Evolutionary conservation across 768 basidiomycete species (phyloP).

Genomic region (Naganishia kalamii): DNA sequence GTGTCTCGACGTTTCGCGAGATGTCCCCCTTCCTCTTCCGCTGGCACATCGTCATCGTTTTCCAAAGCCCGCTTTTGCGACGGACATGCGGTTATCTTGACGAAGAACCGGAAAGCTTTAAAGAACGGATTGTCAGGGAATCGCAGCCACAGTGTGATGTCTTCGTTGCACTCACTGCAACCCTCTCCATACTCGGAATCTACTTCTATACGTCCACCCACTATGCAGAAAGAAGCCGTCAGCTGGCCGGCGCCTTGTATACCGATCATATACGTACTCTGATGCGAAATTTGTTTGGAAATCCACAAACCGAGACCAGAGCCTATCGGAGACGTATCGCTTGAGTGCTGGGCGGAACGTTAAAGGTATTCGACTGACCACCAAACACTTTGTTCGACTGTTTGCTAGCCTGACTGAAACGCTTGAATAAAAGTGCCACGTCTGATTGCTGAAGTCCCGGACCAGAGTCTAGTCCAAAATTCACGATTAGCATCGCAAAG

Average conservation of each 20-base stretch:
- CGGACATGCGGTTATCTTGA: conserved; percentile 28
- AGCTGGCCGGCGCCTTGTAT: neutral
- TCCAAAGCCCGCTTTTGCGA: conserved; percentile 8
- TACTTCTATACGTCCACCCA: conserved; percentile 48
- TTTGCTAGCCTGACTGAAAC: conserved; percentile 47
- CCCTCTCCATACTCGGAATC: conserved; percentile 46
- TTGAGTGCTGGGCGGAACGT: conserved; percentile 20
- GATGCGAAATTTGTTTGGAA: conserved; percentile 41
- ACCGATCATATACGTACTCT: neutral
- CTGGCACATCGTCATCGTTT: neutral
- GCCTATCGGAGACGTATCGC: conserved; percentile 34
- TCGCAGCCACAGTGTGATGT: neutral
- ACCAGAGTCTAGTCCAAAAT: conserved; percentile 39
- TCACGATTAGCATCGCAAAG: neutral
- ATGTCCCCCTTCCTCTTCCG: neutral
- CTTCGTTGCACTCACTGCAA: conserved; percentile 20
- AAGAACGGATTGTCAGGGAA: neutral
- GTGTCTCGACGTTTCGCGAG: conserved; percentile 6
- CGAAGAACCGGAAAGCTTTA: conserved; percentile 48
- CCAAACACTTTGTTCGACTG: conserved; percentile 36
- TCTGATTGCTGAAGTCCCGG: conserved; percentile 49
- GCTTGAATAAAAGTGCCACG: conserved; percentile 46
- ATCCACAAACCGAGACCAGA: conserved; percentile 49
- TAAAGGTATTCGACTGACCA: conserved; percentile 20
- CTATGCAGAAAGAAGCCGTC: conserved; percentile 13